Percentiles rank a stretch among this genome's conserved stretches.
These are phyloP conservation scores for Theileria equi DNA, from an alignment of 169 alveolate genomes.

Conservation along the genomic window DNA sequence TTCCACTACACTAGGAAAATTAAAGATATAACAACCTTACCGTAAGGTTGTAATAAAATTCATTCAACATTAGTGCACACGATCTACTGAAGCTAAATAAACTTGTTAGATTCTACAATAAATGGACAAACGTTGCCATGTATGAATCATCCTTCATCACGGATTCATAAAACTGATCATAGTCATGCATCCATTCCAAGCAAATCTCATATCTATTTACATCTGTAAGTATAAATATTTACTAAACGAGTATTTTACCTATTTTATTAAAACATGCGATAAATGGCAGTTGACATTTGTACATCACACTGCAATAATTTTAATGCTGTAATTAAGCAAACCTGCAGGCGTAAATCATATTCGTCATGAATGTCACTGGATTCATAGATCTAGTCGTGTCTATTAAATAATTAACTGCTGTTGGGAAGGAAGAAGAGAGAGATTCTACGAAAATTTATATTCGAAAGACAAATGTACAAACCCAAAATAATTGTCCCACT, in stretches of 20 bases:
- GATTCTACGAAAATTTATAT: slow-evolving; percentile 73
- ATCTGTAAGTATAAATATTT: slow-evolving; percentile 2
- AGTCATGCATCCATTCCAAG: slow-evolving; percentile 90
- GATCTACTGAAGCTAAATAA: slow-evolving; percentile 82
- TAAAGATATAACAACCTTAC: slow-evolving; percentile 2
- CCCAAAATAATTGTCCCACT: slow-evolving; percentile 93
- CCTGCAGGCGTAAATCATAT: slow-evolving; percentile 96
- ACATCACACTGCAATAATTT: slow-evolving; percentile 81
- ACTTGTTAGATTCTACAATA: neutral
- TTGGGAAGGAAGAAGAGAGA: slow-evolving; percentile 90
- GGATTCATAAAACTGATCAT: slow-evolving; percentile 82
- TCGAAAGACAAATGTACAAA: neutral
- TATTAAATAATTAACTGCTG: slow-evolving; percentile 86
- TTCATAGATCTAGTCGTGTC: slow-evolving; percentile 93
- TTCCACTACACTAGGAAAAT: slow-evolving; percentile 72
- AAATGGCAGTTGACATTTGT: slow-evolving; percentile 92
- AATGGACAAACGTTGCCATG: slow-evolving; percentile 63
- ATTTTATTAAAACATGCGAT: slow-evolving; percentile 91
- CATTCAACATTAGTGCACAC: slow-evolving; percentile 88
- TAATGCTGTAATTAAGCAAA: neutral
- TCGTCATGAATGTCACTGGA: slow-evolving; percentile 97
- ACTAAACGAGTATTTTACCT: slow-evolving; percentile 70
- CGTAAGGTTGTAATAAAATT: slow-evolving; percentile 80
- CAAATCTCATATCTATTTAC: slow-evolving; percentile 73
- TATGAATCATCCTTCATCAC: slow-evolving; percentile 84